Evolutionary conservation across 1,139 yeast genomes (phyloP).

Genomic region (Tardiomyces blankii): DNA sequence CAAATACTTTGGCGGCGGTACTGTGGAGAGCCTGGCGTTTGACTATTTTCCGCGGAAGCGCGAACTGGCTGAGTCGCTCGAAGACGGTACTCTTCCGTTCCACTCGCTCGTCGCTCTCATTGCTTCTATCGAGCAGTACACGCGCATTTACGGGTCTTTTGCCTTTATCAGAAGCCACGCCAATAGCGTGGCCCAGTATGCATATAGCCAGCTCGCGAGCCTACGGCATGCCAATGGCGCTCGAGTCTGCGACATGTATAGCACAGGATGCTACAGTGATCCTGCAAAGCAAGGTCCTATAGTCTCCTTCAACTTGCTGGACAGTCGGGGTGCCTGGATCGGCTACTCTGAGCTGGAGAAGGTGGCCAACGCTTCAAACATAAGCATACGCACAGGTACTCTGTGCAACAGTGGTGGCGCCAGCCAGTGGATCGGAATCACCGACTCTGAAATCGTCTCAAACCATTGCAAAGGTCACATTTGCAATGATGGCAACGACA

Average conservation of each 20-base stretch:
- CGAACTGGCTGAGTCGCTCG: slow-evolving; percentile 20
- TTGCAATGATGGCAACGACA: slow-evolving; percentile 32
- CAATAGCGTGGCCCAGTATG: slow-evolving; percentile 17
- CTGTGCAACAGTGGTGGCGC: slow-evolving; percentile 33
- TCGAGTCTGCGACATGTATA: slow-evolving; percentile 16
- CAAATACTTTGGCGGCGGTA: slow-evolving; percentile 35
- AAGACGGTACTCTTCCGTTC: slow-evolving; percentile 35
- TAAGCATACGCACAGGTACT: slow-evolving; percentile 32
- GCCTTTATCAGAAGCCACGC: slow-evolving; percentile 21
- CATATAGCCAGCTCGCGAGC: slow-evolving; percentile 13
- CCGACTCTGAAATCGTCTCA: slow-evolving; percentile 19
- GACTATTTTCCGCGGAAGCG: slow-evolving; percentile 12
- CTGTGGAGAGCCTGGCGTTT: slow-evolving; percentile 26
- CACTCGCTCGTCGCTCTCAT: slow-evolving; percentile 28
- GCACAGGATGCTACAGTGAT: slow-evolving; percentile 9
- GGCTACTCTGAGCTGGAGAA: slow-evolving; percentile 32
- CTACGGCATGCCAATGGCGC: slow-evolving; percentile 18
- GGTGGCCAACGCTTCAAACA: slow-evolving; percentile 20
- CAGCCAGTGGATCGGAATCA: slow-evolving; percentile 16
- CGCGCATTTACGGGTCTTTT: slow-evolving; percentile 23
- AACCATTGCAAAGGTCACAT: slow-evolving; percentile 27
- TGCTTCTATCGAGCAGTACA: slow-evolving; percentile 25
- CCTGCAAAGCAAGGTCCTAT: slow-evolving; percentile 26
- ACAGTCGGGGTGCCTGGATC: slow-evolving; percentile 17
- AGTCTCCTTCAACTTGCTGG: slow-evolving; percentile 25